phyloP scores from a whole-genome alignment of 2,329 filamentous ascomycete species.

The Pseudogymnoascus sp. region DNA sequence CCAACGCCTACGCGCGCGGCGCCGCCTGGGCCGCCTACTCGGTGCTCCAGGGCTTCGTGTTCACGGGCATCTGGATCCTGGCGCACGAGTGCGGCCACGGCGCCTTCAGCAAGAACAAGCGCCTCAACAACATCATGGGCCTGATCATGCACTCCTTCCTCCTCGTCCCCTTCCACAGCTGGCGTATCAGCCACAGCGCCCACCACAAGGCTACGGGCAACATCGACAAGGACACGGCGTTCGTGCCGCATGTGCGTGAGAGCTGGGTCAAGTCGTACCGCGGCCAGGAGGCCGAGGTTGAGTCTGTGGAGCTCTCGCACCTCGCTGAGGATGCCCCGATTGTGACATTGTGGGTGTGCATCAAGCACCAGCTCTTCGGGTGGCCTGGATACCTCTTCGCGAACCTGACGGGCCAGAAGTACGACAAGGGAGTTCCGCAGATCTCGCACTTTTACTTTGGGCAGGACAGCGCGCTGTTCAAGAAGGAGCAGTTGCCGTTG shows the following conservation, averaged over 20 bases:
- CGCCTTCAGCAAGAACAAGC: conserved; percentile 51
- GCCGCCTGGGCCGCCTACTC: conserved; percentile 51
- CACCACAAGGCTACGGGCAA: conserved; percentile 62
- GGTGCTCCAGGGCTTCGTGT: conserved; percentile 56
- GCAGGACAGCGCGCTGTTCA: conserved; percentile 52
- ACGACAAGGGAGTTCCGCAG: conserved; percentile 30
- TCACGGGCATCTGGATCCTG: conserved; percentile 63
- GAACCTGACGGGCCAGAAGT: conserved; percentile 32
- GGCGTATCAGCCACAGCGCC: conserved; percentile 61
- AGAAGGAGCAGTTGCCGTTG: conserved; percentile 43
- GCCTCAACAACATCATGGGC: conserved; percentile 53
- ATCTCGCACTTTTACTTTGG: conserved; percentile 44
- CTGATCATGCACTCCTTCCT: conserved; percentile 59
- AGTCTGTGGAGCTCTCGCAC: conserved; percentile 30
- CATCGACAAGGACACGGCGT: conserved; percentile 59
- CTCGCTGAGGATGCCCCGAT: conserved; percentile 55
- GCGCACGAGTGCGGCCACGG: conserved; percentile 66
- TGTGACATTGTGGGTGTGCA: conserved; percentile 42
- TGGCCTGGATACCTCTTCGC: conserved; percentile 55
- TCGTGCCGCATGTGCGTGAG: conserved; percentile 43
- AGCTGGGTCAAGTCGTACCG: conserved; percentile 15
- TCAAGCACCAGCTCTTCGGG: conserved; percentile 54
- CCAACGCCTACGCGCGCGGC: conserved; percentile 35
- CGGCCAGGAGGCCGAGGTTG: conserved; percentile 9
- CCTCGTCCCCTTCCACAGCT: conserved; percentile 62